A percentile compares a stretch with the other conserved stretches of the same genome.
phyloP scores from a whole-genome alignment of 2,329 filamentous ascomycete species.

The Alternaria triticina region DNA sequence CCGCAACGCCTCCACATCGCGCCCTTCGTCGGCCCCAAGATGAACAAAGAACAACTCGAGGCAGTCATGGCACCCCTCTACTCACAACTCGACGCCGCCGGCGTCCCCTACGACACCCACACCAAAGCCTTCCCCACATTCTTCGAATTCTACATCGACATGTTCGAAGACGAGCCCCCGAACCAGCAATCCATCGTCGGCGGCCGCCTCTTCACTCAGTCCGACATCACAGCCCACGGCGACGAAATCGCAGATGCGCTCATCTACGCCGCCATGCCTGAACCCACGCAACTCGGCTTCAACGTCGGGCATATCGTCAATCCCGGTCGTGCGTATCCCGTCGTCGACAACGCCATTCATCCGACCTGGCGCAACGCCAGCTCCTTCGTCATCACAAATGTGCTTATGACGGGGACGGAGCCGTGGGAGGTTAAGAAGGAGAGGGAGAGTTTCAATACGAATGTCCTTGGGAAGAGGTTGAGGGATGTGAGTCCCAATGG shows the following conservation, averaged over 20 bases:
- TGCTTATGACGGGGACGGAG: conserved; percentile 37
- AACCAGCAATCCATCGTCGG: conserved; percentile 40
- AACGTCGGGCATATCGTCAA: conserved; percentile 44
- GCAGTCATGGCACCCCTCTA: conserved; percentile 37
- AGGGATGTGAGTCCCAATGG: conserved; percentile 39
- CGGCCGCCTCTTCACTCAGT: conserved; percentile 41
- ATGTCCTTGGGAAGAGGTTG: conserved; percentile 38
- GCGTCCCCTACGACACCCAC: conserved; percentile 38
- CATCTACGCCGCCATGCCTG: conserved; percentile 31
- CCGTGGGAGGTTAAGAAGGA: conserved; percentile 40
- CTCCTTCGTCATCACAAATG: conserved; percentile 45
- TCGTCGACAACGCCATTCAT: conserved; percentile 44
- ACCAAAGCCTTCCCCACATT: conserved; percentile 43
- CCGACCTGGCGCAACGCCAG: conserved; percentile 44
- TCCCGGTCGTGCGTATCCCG: conserved; percentile 36
- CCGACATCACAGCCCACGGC: conserved; percentile 33
- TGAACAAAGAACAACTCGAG: conserved; percentile 35
- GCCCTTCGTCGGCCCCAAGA: conserved; percentile 43
- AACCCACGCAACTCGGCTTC: conserved; percentile 29
- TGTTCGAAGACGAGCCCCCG: conserved; percentile 44
- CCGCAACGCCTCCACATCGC: conserved; percentile 39
- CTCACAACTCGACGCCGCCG: conserved; percentile 35
- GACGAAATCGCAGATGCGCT: conserved; percentile 35
- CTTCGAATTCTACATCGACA: conserved; percentile 46
- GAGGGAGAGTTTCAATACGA: conserved; percentile 35